Conservation (phyloP, 2,329 filamentous ascomycete genomes). For the Pseudogymnoascus sp. region DNA sequence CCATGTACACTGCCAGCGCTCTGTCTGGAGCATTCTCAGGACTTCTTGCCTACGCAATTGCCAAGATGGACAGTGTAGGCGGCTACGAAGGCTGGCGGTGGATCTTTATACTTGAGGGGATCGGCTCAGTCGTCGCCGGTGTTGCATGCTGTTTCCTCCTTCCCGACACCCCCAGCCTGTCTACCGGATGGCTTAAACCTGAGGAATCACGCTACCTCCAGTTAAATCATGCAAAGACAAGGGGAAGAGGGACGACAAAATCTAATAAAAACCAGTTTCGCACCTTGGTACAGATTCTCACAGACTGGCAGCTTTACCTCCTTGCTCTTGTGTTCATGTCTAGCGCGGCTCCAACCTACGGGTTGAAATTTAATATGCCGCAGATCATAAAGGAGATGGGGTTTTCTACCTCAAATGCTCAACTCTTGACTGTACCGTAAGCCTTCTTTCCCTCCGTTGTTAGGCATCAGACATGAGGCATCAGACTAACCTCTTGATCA, state of each 20-base stretch:
- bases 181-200: background rate
- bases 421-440: constrained; percentile 11
- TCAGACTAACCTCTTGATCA: constrained; percentile 37
- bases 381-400: constrained; percentile 40
- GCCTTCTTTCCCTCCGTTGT: constrained; percentile 2
- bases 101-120: too few relatives aligned
- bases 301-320: constrained; percentile 32
- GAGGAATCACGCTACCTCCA: background rate
- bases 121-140: constrained; percentile 32
- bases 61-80: constrained; percentile 37
- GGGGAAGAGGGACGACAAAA: constrained; percentile 11
- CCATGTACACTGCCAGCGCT: constrained; percentile 12
- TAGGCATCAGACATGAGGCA: constrained; percentile 25
- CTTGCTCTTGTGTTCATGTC: constrained; percentile 16
- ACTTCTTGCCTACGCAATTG: constrained; percentile 36
- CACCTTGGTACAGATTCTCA: too few relatives aligned
- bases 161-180: constrained; percentile 9
- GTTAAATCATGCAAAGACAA: constrained; percentile 12
- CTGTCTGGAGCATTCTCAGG: constrained; percentile 38
- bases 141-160: too few relatives aligned
- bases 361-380: constrained; percentile 29
- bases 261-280: constrained; percentile 18
- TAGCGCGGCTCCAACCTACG: constrained; percentile 17
- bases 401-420: constrained; percentile 29
- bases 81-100: constrained; percentile 35